Conservation (phyloP, 2,329 filamentous ascomycete genomes). For the Fusarium subtropicale region DNA sequence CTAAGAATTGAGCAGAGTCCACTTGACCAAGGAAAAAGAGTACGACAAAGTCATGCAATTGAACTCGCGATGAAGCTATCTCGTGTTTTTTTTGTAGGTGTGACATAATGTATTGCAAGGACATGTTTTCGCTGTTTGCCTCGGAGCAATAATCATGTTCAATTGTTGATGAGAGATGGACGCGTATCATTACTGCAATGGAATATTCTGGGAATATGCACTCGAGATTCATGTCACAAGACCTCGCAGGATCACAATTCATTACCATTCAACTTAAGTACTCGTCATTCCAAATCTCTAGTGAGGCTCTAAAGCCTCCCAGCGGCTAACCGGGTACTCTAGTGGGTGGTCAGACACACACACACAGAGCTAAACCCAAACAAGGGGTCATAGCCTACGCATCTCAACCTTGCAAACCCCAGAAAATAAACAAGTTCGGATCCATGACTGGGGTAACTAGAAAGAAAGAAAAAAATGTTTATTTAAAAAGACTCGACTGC, state of each 20-base stretch:
- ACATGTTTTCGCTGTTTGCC: not conserved
- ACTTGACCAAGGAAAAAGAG: conserved; percentile 2
- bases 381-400: conserved; percentile 16
- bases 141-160: not conserved
- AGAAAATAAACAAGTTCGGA: conserved; percentile 9
- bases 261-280: not conserved
- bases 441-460: conserved; percentile 1
- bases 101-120: not conserved
- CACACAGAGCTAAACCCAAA: not conserved
- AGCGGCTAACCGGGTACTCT: conserved; percentile 1
- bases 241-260: not conserved
- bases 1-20: conserved; percentile 3
- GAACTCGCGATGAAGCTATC: conserved; percentile 13
- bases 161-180: not conserved
- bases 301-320: conserved; percentile 10
- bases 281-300: not conserved
- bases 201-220: not conserved
- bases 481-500: conserved; percentile 26
- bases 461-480: conserved; percentile 8
- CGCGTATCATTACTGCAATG: too few relatives aligned
- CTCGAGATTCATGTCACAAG: not conserved
- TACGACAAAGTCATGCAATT: not conserved
- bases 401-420: conserved; percentile 11
- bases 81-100: not conserved
- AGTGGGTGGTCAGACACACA: conserved; percentile 13